Percentiles rank a stretch among this genome's conserved stretches.
Evolutionary conservation across 176 grass and related monocot species (phyloP).

Genomic region (Ensete glaucum): DNA sequence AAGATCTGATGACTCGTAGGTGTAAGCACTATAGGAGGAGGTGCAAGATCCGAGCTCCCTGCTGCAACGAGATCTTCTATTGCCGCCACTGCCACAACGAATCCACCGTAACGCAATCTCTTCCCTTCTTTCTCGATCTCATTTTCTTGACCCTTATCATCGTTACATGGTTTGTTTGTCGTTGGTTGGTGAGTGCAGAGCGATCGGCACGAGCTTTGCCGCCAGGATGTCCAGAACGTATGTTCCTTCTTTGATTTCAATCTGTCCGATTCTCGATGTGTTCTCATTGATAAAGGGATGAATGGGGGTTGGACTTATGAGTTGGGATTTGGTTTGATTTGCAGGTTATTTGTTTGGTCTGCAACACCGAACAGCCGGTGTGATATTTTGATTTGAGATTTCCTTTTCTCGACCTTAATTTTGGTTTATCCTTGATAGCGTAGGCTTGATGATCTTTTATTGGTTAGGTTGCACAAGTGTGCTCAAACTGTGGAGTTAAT

Average conservation of each 20-base stretch:
- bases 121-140: not conserved
- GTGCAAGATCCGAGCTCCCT: slow-evolving; percentile 88
- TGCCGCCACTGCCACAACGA: slow-evolving; percentile 97
- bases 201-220: slow-evolving; percentile 68
- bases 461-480: slow-evolving; percentile 70
- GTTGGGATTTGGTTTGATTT: slow-evolving; percentile 14
- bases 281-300: not conserved
- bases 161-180: slow-evolving; percentile 6
- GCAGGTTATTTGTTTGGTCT: slow-evolving; percentile 89
- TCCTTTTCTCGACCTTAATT: slow-evolving; percentile 4
- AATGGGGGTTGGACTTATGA: not conserved
- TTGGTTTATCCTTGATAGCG: not conserved
- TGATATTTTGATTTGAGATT: slow-evolving; percentile 4
- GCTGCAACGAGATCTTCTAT: slow-evolving; percentile 67
- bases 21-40: slow-evolving; percentile 80
- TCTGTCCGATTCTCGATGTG: not conserved
- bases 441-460: slow-evolving; percentile 3
- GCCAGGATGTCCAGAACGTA: slow-evolving; percentile 84
- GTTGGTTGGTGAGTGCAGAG: slow-evolving; percentile 34
- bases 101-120: slow-evolving; percentile 35
- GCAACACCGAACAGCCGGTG: slow-evolving; percentile 72
- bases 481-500: slow-evolving; percentile 80
- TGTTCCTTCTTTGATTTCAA: not conserved
- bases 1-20: slow-evolving; percentile 22
- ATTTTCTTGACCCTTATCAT: slow-evolving; percentile 8